A percentile compares a stretch with the other conserved stretches of the same genome.
These are phyloP conservation scores for Amesomyces nigricolor DNA, from an alignment of 2,329 filamentous ascomycete species.

Conservation along the genomic window DNA sequence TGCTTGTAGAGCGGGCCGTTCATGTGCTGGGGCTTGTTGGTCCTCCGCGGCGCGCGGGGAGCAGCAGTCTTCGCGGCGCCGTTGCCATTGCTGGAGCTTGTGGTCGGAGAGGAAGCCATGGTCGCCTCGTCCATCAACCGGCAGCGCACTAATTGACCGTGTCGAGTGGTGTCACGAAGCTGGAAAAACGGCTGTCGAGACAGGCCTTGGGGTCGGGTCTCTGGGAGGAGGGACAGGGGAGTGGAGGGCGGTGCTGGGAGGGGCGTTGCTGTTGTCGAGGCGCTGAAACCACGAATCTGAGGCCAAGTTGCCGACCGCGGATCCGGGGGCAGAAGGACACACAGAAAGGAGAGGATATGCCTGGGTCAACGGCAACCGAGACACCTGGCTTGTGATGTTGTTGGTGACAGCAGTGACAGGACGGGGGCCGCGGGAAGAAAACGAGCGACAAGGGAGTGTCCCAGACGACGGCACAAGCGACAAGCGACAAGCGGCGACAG, in stretches of 20 bases:
- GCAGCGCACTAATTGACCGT: slow-evolving; percentile 15
- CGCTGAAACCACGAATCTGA: background rate
- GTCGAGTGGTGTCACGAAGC: background rate
- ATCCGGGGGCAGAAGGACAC: background rate
- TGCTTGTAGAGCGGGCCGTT: slow-evolving; percentile 56
- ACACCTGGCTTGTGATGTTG: background rate
- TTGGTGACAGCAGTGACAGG: background rate
- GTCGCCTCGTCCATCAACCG: slow-evolving; percentile 16
- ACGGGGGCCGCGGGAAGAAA: slow-evolving; percentile 3
- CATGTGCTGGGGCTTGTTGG: slow-evolving; percentile 36
- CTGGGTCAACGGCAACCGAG: background rate
- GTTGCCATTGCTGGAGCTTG: slow-evolving; percentile 13
- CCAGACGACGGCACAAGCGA: background rate
- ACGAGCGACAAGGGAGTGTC: slow-evolving; percentile 15
- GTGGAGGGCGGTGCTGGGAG: background rate
- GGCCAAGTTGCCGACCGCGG: background rate
- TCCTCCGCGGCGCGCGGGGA: slow-evolving; percentile 17
- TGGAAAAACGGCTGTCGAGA: background rate
- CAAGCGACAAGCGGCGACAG: background rate
- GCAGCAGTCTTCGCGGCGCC: slow-evolving; percentile 11
- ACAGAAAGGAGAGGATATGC: background rate
- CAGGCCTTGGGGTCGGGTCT: background rate
- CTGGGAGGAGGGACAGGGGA: background rate
- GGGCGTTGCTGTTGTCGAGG: background rate
- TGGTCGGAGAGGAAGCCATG: slow-evolving; percentile 20